Conservation (phyloP, 192 early-diverging fungal genomes). For the Fimicolochytrium jonesii region DNA sequence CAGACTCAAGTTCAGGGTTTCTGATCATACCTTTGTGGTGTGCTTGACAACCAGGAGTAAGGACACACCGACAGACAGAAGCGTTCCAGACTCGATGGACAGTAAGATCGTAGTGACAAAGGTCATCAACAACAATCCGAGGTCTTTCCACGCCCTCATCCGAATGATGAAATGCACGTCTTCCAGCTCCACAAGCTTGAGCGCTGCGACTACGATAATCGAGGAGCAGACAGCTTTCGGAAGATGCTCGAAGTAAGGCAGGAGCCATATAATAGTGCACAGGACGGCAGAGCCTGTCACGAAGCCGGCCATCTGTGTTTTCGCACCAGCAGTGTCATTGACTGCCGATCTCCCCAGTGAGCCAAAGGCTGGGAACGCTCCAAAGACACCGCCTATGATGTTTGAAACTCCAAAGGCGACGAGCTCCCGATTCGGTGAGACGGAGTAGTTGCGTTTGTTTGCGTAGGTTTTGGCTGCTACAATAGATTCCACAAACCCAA, state of each 20-base stretch:
- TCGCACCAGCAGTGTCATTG: constrained; percentile 89
- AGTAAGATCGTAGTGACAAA: constrained; percentile 87
- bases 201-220: constrained; percentile 52
- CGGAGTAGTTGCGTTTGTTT: constrained; percentile 83
- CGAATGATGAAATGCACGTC: constrained; percentile 46
- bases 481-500: constrained; percentile 97
- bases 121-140: constrained; percentile 78
- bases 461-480: constrained; percentile 92
- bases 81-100: constrained; percentile 87
- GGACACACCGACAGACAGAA: constrained; percentile 83
- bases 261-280: constrained; percentile 72
- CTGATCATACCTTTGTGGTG: constrained; percentile 58
- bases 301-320: constrained; percentile 83
- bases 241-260: constrained; percentile 80
- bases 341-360: constrained; percentile 89
- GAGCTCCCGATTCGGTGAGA: constrained; percentile 93
- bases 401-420: constrained; percentile 93
- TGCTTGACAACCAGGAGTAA: constrained; percentile 89
- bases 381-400: constrained; percentile 75
- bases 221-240: constrained; percentile 69
- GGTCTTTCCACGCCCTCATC: constrained; percentile 62
- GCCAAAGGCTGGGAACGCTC: constrained; percentile 76
- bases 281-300: constrained; percentile 73
- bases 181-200: constrained; percentile 49
- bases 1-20: too few species aligned